Evolutionary conservation across 108 stramenopile genomes (phyloP).

Genomic region (Chaetoceros tenuissimus): DNA sequence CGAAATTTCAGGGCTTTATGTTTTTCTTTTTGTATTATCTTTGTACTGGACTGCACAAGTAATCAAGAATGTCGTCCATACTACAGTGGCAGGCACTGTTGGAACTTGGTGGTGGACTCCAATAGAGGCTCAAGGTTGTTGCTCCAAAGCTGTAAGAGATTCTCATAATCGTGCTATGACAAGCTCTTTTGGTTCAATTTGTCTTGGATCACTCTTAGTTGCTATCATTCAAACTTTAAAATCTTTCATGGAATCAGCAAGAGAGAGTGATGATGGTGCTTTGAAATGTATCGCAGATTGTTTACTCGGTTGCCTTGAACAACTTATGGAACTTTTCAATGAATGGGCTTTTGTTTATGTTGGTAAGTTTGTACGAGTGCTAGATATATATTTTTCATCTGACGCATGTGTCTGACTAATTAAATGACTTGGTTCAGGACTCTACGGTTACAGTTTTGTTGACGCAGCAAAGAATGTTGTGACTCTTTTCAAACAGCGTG

Average conservation of each 20-base stretch:
- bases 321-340: conserved; percentile 67
- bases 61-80: conserved; percentile 73
- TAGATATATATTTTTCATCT: neutral
- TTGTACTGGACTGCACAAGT: conserved; percentile 77
- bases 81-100: conserved; percentile 73
- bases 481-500: conserved; percentile 65
- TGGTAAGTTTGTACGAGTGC: conserved; percentile 5
- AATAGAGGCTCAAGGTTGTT: conserved; percentile 41
- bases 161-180: conserved; percentile 50
- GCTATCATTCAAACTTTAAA: conserved; percentile 63
- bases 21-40: conserved; percentile 54
- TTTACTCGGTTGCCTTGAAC: conserved; percentile 48
- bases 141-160: conserved; percentile 47
- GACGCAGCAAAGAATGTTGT: conserved; percentile 64
- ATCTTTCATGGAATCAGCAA: conserved; percentile 38
- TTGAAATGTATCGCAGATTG: conserved; percentile 57
- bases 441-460: conserved; percentile 58
- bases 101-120: conserved; percentile 87
- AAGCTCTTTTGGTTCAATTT: conserved; percentile 71
- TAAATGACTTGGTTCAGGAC: conserved; percentile 4
- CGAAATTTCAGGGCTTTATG: conserved; percentile 12
- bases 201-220: conserved; percentile 53
- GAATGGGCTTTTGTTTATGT: conserved; percentile 66
- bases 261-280: conserved; percentile 38
- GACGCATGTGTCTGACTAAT: neutral